A percentile compares a stretch with the other conserved stretches of the same genome.
These are phyloP conservation scores for Candida methanosorbosa DNA, from an alignment of 805 yeast genomes.

Conservation along the genomic window DNA sequence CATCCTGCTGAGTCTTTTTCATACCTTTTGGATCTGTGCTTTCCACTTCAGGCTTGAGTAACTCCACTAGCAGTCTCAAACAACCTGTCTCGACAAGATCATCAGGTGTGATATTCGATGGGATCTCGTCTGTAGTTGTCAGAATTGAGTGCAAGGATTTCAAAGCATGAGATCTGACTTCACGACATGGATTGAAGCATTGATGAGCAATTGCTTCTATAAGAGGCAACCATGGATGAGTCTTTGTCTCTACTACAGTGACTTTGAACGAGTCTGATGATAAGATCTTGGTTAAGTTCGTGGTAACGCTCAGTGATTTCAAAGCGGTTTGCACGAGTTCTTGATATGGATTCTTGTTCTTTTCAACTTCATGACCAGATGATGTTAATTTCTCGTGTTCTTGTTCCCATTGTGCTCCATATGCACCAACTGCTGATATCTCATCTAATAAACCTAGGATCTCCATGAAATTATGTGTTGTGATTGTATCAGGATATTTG, in stretches of 20 bases:
- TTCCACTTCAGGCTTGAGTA: constrained; percentile 56
- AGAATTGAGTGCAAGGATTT: constrained; percentile 46
- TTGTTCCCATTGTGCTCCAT: constrained; percentile 71
- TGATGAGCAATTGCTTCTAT: constrained; percentile 83
- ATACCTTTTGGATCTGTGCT: constrained; percentile 56
- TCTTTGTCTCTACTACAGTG: constrained; percentile 21
- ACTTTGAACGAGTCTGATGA: constrained; percentile 21
- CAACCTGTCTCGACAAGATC: constrained; percentile 65
- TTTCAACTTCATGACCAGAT: constrained; percentile 34
- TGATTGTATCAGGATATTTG: constrained; percentile 26
- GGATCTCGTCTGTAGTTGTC: constrained; percentile 26
- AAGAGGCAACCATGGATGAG: constrained; percentile 43
- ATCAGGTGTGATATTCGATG: constrained; percentile 34
- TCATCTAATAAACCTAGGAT: constrained; percentile 69
- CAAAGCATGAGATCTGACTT: constrained; percentile 60
- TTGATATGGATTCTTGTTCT: constrained; percentile 37
- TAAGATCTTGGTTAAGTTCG: constrained; percentile 34
- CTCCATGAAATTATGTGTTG: constrained; percentile 48
- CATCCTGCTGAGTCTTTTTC: constrained; percentile 56
- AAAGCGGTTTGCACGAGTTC: constrained; percentile 51
- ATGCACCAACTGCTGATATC: constrained; percentile 71
- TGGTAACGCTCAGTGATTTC: constrained; percentile 53
- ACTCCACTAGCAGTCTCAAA: constrained; percentile 61
- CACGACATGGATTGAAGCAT: constrained; percentile 81
- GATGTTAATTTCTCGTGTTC: constrained; percentile 38